Conservation (phyloP, 139 green algal genomes). For the Chlorella ohadii region DNA sequence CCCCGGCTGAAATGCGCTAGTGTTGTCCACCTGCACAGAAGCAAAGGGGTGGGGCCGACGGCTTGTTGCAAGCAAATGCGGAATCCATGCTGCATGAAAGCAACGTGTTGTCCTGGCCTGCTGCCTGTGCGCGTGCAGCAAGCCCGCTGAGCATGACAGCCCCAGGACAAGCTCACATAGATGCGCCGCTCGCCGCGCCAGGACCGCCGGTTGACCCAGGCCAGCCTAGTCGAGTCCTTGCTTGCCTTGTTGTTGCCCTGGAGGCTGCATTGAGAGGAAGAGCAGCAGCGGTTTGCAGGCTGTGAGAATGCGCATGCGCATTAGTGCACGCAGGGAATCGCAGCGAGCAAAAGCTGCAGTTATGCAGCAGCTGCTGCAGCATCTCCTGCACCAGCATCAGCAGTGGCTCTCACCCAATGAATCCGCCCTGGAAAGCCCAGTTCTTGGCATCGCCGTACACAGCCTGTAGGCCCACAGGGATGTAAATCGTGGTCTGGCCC, state of each 20-base stretch:
- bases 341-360: too few relatives aligned
- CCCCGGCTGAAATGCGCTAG: neutral
- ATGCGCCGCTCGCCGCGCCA: too few relatives aligned
- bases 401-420: neutral
- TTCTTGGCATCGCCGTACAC: neutral
- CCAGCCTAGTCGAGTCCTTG: too few relatives aligned
- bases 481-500: conserved; percentile 2
- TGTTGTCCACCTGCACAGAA: neutral
- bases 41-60: neutral
- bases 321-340: neutral
- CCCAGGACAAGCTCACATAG: too few relatives aligned
- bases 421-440: conserved; percentile 4
- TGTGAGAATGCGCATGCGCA: neutral
- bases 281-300: neutral
- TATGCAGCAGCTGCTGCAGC: too few relatives aligned
- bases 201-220: too few relatives aligned
- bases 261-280: neutral
- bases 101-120: too few relatives aligned
- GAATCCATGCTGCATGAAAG: too few relatives aligned
- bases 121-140: too few relatives aligned
- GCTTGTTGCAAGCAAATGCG: too few relatives aligned
- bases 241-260: neutral
- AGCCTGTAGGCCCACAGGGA: neutral
- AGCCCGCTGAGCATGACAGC: too few relatives aligned
- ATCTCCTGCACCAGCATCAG: neutral